A percentile compares a stretch with the other conserved stretches of the same genome.
These are phyloP conservation scores for Sphagnum magellanicum DNA, from an alignment of 228 moss, liverwort and hornwort genomes.

Conservation along the genomic window DNA sequence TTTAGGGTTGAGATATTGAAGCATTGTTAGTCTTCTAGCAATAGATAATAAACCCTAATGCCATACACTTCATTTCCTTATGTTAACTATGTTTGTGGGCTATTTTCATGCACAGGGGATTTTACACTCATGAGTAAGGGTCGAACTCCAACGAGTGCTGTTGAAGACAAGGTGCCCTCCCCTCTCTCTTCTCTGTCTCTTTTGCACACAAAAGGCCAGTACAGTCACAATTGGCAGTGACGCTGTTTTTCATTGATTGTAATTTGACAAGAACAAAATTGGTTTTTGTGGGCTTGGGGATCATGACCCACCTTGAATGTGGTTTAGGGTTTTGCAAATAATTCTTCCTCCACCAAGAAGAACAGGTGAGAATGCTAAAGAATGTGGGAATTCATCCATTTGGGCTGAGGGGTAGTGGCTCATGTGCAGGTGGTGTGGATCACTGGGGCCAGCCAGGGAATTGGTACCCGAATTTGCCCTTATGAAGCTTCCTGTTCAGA, in stretches of 20 bases:
- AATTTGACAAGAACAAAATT: no score
- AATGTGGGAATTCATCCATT: neutral
- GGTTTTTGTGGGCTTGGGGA: no score
- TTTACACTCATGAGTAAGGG: conserved; percentile 35
- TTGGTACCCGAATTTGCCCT: conserved; percentile 12
- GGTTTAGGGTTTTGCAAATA: no score
- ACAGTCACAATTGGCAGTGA: no score
- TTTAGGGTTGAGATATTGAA: neutral
- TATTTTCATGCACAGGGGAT: conserved; percentile 21
- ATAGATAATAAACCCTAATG: neutral
- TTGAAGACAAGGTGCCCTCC: conserved; percentile 45
- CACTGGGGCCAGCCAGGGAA: conserved; percentile 77
- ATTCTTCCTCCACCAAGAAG: no score
- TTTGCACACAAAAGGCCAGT: no score
- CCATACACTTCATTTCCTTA: neutral
- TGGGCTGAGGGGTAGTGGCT: neutral
- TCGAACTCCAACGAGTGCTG: conserved; percentile 31
- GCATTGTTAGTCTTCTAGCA: neutral
- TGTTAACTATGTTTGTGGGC: neutral
- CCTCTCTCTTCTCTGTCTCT: no score
- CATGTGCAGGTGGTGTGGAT: conserved; percentile 67
- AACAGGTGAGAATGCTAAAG: no score
- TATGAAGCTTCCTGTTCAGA: no score
- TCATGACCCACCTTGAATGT: no score
- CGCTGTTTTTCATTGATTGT: no score